Evolutionary conservation across 2,329 filamentous ascomycete genomes (phyloP), one percentile per base, ranked within the genome.

Genomic region (Bipolaris zeicola): DNA sequence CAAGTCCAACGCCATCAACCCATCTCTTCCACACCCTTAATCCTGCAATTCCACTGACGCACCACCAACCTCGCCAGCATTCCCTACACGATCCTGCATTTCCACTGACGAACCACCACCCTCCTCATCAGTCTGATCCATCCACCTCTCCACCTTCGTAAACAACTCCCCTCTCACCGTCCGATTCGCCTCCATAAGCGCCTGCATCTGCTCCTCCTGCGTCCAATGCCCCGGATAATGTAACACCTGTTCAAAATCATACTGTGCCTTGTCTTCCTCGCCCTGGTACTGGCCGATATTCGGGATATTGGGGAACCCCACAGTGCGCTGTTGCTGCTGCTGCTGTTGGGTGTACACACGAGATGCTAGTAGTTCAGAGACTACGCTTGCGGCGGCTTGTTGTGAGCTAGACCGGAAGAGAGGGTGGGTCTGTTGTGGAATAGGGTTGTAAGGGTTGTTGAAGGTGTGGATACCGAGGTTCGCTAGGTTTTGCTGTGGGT

Each of bases 171-270:
- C 41, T 2, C 2, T 53, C 38, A 26, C 20, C 2, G 18, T 48
- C 31, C 52, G 49, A 36, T 57, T 42, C 8, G 49, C 49, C 10
- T 43, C 54, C 38, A 57, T 39, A 6, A 47, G 38, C 33, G 37
- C 43, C 28, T 57, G 49, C 13, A 52, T 33, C n/a, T 48, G 20
- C 43, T 47, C 39, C 22, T 41, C 36, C 8, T 14, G 31, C 18
- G 10, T 39, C 42, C 43, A 20, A 18, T 33, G 1, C n/a, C 34
- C 1, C 10, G 28, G 45, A 31, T 34, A 50, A 13, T 20, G 14
- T 18, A 24, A 44, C 6, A 18, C 22, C 5, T 43, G 7, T 3
- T 18, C 26, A 4, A 6, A 18, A 10, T 50, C 13, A 18, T 28
- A 22, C 8, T 13, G 28, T 3, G 3, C 16, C 3, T 36, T 3